A percentile compares a stretch with the other conserved stretches of the same genome.
phyloP scores from a whole-genome alignment of 2,329 filamentous ascomycete genomes.

The Calonectria henricotiae region DNA sequence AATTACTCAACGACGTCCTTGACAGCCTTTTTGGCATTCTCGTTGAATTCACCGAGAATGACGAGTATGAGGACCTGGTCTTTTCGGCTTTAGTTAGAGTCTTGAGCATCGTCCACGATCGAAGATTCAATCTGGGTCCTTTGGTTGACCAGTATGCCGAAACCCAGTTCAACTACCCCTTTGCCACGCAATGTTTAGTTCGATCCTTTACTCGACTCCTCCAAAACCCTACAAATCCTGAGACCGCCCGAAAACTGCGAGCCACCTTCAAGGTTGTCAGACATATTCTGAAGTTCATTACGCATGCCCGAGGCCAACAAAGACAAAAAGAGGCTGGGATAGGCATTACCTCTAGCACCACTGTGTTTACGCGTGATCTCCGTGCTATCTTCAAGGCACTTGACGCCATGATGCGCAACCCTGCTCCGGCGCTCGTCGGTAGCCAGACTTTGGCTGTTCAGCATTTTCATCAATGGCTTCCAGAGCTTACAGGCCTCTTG shows the following conservation, averaged over 20 bases:
- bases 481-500: conserved; percentile 85
- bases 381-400: conserved; percentile 91
- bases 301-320: conserved; percentile 89
- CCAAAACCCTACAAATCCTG: conserved; percentile 85
- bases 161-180: conserved; percentile 91
- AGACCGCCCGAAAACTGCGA: conserved; percentile 87
- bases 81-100: conserved; percentile 93
- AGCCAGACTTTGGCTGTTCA: conserved; percentile 97
- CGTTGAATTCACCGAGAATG: conserved; percentile 90
- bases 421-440: conserved; percentile 88
- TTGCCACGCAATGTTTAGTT: conserved; percentile 90
- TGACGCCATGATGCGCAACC: conserved; percentile 90
- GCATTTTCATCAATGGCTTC: conserved; percentile 98
- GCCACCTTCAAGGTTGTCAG: conserved; percentile 96
- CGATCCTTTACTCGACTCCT: conserved; percentile 89
- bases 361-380: conserved; percentile 85
- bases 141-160: conserved; percentile 94
- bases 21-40: conserved; percentile 93
- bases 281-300: conserved; percentile 95
- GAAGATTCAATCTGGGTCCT: conserved; percentile 91
- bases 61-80: conserved; percentile 92
- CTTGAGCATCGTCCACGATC: conserved; percentile 93
- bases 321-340: conserved; percentile 90
- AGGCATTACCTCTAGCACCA: conserved; percentile 83
- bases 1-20: conserved; percentile 90